Conservation (phyloP, 1,284 basidiomycete genomes). For the Pseudozyma sp. region DNA sequence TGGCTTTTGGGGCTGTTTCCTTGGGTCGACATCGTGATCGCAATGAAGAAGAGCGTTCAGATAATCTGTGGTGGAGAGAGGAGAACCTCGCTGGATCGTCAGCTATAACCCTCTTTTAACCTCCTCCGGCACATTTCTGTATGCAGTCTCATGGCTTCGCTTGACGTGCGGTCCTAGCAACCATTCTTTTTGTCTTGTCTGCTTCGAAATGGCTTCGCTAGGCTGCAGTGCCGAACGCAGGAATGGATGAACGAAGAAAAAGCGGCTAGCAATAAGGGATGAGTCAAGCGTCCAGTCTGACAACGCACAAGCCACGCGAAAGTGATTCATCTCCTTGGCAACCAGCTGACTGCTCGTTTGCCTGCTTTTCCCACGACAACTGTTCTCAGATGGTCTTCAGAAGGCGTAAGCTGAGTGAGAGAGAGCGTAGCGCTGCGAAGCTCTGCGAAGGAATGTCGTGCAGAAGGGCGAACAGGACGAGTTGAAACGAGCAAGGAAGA, state of each 20-base stretch:
- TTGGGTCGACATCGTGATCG: slow-evolving; percentile 13
- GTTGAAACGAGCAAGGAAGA: too few relatives aligned
- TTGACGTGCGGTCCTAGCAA: too few relatives aligned
- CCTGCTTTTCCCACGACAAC: not conserved
- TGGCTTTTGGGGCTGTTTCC: slow-evolving; percentile 18
- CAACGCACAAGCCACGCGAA: slow-evolving; percentile 7
- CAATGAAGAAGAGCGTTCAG: not conserved
- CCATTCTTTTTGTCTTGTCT: too few relatives aligned
- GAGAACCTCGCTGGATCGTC: not conserved
- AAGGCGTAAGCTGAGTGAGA: too few relatives aligned
- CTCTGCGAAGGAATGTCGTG: too few relatives aligned
- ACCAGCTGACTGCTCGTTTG: not conserved
- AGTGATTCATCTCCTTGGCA: slow-evolving; percentile 3
- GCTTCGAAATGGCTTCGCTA: too few relatives aligned
- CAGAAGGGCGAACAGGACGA: too few relatives aligned
- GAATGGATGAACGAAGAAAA: not conserved
- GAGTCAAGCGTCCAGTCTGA: not conserved
- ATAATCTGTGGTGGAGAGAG: not conserved
- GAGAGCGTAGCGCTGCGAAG: too few relatives aligned
- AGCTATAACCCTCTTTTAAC: too few relatives aligned
- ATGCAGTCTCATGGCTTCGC: too few relatives aligned
- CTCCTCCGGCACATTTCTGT: too few relatives aligned
- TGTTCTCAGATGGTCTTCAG: not conserved
- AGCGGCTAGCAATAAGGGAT: not conserved
- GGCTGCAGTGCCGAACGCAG: not conserved